These are phyloP conservation scores for Aspergillus wentii DNA, from an alignment of 495 filamentous ascomycete genomes.

Conservation along the genomic window DNA sequence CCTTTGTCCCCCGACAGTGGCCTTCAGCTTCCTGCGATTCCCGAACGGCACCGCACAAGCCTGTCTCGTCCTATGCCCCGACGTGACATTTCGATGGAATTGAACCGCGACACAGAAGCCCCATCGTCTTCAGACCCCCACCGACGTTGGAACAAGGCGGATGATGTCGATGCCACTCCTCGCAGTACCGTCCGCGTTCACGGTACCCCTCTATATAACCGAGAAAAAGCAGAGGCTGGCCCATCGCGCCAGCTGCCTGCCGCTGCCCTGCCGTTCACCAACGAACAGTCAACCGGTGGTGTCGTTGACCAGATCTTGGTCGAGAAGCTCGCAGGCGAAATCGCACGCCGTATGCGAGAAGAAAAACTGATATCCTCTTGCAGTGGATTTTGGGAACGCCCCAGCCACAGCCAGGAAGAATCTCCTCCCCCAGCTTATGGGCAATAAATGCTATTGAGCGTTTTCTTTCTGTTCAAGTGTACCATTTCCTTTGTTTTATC, in stretches of 20 bases:
- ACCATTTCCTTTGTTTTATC: conserved; percentile 8
- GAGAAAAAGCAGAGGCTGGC: conserved; percentile 30
- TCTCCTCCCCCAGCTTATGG: conserved; percentile 42
- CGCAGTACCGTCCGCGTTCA: conserved; percentile 22
- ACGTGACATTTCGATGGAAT: conserved; percentile 13
- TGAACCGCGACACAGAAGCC: conserved; percentile 16
- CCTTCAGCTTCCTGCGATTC: conserved; percentile 30
- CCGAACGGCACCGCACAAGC: conserved; percentile 34
- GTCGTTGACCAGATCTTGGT: conserved; percentile 84
- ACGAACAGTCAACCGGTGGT: conserved; percentile 35
- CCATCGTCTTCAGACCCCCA: conserved; percentile 25
- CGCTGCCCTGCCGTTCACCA: conserved; percentile 30
- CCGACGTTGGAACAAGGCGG: conserved; percentile 11
- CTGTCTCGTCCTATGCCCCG: conserved; percentile 22
- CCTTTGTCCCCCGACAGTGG: conserved; percentile 32
- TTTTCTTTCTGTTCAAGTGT: conserved; percentile 2
- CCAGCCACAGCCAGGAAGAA: conserved; percentile 31
- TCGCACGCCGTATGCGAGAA: conserved; percentile 78
- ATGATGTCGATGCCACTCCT: conserved; percentile 36
- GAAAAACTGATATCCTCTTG: conserved; percentile 46
- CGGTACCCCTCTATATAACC: conserved; percentile 4
- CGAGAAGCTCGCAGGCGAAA: conserved; percentile 85
- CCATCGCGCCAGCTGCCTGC: conserved; percentile 28
- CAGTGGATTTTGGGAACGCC: conserved; percentile 35
- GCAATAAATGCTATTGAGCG: conserved; percentile 33